A percentile compares a stretch with the other conserved stretches of the same genome.
Conservation (phyloP, 2,329 filamentous ascomycete species). For the Thyridium curvatum region DNA sequence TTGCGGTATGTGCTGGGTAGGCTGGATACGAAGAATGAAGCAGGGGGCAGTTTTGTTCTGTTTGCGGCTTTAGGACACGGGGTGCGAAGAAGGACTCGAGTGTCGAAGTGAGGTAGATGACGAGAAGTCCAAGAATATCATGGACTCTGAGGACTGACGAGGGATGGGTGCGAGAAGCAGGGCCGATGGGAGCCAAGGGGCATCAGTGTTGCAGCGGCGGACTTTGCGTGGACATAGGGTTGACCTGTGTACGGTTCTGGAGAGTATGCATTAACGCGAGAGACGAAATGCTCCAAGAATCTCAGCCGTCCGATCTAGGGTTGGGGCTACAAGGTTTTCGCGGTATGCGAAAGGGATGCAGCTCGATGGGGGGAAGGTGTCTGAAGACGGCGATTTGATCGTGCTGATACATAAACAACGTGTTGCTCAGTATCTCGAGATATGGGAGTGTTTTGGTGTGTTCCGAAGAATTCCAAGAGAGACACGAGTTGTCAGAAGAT, state of each 20-base stretch:
- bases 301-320: constrained; percentile 90
- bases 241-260: constrained; percentile 44
- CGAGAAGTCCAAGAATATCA: constrained; percentile 31
- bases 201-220: constrained; percentile 46
- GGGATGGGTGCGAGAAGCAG: constrained; percentile 11
- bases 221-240: constrained; percentile 50
- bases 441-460: constrained; percentile 12
- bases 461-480: constrained; percentile 5
- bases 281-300: constrained; percentile 24
- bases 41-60: background rate
- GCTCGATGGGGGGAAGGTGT: constrained; percentile 89
- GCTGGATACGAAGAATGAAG: constrained; percentile 17
- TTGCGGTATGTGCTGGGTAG: constrained; percentile 40
- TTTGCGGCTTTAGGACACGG: constrained; percentile 3
- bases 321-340: constrained; percentile 88
- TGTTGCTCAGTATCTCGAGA: constrained; percentile 27
- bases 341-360: constrained; percentile 95
- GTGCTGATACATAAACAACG: constrained; percentile 98
- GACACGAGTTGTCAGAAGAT: constrained; percentile 3
- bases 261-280: constrained; percentile 52
- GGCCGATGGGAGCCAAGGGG: constrained; percentile 33
- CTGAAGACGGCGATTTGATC: constrained; percentile 83
- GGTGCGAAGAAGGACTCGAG: background rate
- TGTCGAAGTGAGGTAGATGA: constrained; percentile 15
- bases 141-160: constrained; percentile 14